Conservation (phyloP, 139 green algal genomes). For the Auxenochlorella pyrenoidosa region DNA sequence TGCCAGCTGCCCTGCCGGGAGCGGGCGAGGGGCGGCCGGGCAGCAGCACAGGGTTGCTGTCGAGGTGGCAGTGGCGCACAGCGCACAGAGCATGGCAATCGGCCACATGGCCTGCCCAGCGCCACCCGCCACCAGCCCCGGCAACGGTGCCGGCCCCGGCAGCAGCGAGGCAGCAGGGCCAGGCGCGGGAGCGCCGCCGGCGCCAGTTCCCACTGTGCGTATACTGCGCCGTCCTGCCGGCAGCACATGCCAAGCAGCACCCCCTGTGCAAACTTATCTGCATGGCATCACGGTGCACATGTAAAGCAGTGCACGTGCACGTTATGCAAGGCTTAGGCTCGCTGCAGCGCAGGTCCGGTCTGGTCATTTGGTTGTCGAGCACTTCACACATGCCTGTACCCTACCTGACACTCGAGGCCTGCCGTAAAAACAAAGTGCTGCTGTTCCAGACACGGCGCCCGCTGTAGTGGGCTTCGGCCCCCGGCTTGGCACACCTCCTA, state of each 20-base stretch:
- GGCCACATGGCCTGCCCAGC: conserved; percentile 25
- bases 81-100: conserved; percentile 62
- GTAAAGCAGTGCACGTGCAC: background rate
- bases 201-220: background rate
- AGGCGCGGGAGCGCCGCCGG: too few species aligned
- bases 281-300: background rate
- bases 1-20: too few species aligned
- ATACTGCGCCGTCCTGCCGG: background rate
- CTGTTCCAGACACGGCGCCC: too few species aligned
- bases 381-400: too few species aligned
- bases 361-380: too few species aligned
- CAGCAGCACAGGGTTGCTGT: conserved; percentile 11
- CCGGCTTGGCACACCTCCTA: too few species aligned
- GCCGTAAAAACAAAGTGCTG: too few species aligned
- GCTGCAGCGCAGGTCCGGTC: too few species aligned
- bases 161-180: background rate
- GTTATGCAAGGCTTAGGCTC: too few species aligned
- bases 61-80: conserved; percentile 60
- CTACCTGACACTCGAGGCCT: too few species aligned
- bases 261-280: conserved; percentile 16
- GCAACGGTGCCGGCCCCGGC: background rate
- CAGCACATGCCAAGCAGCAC: background rate
- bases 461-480: too few species aligned
- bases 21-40: too few species aligned
- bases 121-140: background rate